Conservation (phyloP, 441 rosid genomes). For the Raphanus hybrid region DNA sequence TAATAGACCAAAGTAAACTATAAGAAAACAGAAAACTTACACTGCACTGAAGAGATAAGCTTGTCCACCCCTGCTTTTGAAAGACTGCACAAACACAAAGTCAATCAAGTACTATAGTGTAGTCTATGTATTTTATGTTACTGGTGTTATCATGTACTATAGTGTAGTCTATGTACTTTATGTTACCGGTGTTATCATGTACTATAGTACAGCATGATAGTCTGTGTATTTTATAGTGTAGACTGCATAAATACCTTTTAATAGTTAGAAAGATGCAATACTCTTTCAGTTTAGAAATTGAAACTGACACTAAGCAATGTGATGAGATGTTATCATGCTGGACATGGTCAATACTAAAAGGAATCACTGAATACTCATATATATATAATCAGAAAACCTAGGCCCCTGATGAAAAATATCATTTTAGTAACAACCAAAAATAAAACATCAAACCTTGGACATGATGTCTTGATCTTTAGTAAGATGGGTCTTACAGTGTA, state of each 20-base stretch:
- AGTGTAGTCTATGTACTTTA: too few relatives aligned
- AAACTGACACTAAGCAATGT: background rate
- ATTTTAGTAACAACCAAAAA: background rate
- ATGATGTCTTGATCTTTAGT: conserved; percentile 9
- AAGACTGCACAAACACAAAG: conserved; percentile 2
- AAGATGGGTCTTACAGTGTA: conserved; percentile 6
- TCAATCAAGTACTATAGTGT: background rate
- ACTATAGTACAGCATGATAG: too few relatives aligned
- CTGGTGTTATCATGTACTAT: background rate
- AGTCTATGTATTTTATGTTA: background rate
- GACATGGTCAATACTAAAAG: background rate
- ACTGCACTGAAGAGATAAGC: conserved; percentile 7
- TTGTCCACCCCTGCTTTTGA: background rate
- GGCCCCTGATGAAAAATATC: background rate
- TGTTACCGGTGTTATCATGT: too few relatives aligned
- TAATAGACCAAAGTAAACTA: background rate
- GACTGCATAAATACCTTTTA: background rate
- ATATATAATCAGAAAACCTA: background rate
- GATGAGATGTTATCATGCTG: background rate
- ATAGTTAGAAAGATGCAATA: background rate
- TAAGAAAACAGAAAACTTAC: background rate
- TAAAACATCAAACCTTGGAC: background rate
- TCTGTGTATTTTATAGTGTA: too few relatives aligned
- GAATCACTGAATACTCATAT: background rate
- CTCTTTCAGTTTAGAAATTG: background rate